Conservation (phyloP, 148 eudicot species). For the Rhododendron williamsianum region DNA sequence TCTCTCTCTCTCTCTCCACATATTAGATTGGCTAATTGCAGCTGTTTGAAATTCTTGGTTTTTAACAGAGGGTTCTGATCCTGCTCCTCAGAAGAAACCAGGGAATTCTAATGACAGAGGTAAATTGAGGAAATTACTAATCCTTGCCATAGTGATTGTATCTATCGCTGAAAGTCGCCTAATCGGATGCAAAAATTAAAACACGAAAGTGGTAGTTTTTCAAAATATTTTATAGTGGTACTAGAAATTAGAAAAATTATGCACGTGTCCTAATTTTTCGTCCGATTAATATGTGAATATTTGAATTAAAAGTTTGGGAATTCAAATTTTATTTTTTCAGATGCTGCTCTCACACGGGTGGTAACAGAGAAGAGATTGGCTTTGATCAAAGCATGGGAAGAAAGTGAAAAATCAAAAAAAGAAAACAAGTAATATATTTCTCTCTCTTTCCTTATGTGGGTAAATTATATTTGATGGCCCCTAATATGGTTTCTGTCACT, state of each 20-base stretch:
- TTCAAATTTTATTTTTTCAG: conserved; percentile 11
- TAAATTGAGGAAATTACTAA: conserved; percentile 4
- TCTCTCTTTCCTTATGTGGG: background rate
- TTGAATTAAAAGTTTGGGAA: background rate
- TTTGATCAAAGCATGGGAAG: conserved; percentile 74
- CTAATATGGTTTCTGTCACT: background rate
- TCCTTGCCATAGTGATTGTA: background rate
- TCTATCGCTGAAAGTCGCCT: background rate
- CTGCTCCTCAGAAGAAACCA: conserved; percentile 22
- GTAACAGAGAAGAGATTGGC: conserved; percentile 58
- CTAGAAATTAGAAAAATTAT: background rate
- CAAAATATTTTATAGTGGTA: too few species aligned
- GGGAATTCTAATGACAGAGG: conserved; percentile 38
- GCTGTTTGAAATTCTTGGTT: background rate
- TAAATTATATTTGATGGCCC: background rate
- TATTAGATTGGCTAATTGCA: background rate
- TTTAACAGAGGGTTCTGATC: conserved; percentile 12
- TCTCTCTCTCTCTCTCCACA: background rate
- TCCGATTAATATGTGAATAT: background rate
- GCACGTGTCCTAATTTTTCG: background rate
- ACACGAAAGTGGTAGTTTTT: background rate
- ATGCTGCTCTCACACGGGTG: conserved; percentile 37
- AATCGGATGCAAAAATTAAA: background rate
- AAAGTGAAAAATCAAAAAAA: conserved; percentile 49
- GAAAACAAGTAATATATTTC: conserved; percentile 44